Base-by-base conservation (phyloP, 2,329 filamentous ascomycete genomes). In the Verticillium albo-atrum region DNA sequence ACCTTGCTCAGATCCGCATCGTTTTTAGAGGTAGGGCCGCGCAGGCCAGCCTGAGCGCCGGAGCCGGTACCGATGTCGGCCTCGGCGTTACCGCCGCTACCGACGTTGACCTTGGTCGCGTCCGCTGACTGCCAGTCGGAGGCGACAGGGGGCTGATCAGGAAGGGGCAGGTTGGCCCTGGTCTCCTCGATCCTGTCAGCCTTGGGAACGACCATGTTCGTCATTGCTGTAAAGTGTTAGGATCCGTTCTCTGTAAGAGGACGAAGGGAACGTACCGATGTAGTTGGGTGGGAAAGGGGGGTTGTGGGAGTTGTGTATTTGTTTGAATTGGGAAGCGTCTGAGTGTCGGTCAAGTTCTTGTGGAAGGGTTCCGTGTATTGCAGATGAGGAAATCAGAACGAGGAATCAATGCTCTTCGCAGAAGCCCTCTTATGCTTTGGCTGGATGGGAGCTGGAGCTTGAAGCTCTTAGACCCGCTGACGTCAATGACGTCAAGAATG, bases 91-190 rank as follows among this genome's bases (percentile, higher is more conserved):
- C 42, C 42, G 23, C 89, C 88, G 35, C 86, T 84, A 63, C 89
- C 89, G 54, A 90, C 85, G 69, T 91, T 89, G 70, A 90, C 86
- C 59, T 77, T 90, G 63, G 83, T 77, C 32, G 81, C 81, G 68
- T 94, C 89, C 56, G 83, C 79, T 0, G 88, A 91, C 72, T 93
- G 87, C 82, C 87, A 92, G 79, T 95, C 90, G 5, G 89, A 89
- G n/a, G 85, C 77, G n/a, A 75, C 77, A 1, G 90, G 89, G 25
- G 91, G 91, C 65, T 93, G 81, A 2, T 94, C 90, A 20, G 91
- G 91, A 56, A 93, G 84, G 56, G 90, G 89, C 32, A 96, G 86
- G 75, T 92, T 91, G 72, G 86, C 76, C 76, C 88, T 82, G 68
- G 81, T 81, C 73, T 89, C 76, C 57, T 87, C 83, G 70, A 93